Evolutionary conservation across 2,329 filamentous ascomycete genomes (phyloP).

Genomic region (Phaeosphaeria sp.): DNA sequence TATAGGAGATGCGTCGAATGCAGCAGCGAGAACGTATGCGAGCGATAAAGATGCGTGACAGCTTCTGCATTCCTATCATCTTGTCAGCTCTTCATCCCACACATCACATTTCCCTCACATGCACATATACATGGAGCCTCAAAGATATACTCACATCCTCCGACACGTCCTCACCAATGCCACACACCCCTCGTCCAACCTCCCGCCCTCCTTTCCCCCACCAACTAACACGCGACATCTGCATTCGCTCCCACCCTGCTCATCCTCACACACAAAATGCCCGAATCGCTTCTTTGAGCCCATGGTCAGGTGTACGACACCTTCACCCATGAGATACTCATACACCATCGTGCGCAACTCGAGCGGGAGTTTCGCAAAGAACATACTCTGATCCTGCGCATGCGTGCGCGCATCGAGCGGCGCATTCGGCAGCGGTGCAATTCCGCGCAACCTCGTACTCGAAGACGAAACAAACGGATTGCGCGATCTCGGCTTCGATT

Average conservation of each 20-base stretch:
- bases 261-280: constrained; percentile 40
- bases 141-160: constrained; percentile 38
- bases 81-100: not conserved
- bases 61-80: constrained; percentile 39
- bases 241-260: constrained; percentile 23
- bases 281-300: constrained; percentile 37
- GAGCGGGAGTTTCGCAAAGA: constrained; percentile 40
- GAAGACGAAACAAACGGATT: not conserved
- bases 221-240: constrained; percentile 39
- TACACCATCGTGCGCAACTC: constrained; percentile 42
- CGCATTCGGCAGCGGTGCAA: not conserved
- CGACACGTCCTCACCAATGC: constrained; percentile 32
- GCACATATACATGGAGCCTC: no score
- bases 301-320: constrained; percentile 40
- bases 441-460: not conserved
- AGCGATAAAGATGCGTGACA: constrained; percentile 35
- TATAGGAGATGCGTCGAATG: constrained; percentile 43
- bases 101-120: no score
- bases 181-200: constrained; percentile 17
- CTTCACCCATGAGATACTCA: constrained; percentile 35
- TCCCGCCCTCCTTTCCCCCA: constrained; percentile 26
- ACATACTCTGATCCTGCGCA: constrained; percentile 34
- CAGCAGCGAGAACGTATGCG: constrained; percentile 42
- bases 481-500: constrained; percentile 20
- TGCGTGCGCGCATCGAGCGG: constrained; percentile 32